phyloP scores from a whole-genome alignment of 2,329 filamentous ascomycete genomes.

The Diaporthe helianthi region DNA sequence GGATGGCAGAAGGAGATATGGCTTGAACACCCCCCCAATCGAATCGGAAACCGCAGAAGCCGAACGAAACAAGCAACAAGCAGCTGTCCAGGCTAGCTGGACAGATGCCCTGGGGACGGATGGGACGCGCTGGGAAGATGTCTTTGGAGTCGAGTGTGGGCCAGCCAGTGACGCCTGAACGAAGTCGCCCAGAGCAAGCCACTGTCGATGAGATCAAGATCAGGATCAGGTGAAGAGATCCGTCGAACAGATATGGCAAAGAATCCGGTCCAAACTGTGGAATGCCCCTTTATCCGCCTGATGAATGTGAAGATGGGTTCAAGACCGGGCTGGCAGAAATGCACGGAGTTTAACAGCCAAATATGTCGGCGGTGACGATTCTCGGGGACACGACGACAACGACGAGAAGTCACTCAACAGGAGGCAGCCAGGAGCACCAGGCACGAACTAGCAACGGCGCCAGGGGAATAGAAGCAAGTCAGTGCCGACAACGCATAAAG shows the following conservation, averaged over 20 bases:
- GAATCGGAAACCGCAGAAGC: constrained; percentile 35
- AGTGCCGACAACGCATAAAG: constrained; percentile 44
- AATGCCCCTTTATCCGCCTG: background rate
- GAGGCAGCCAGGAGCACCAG: constrained; percentile 30
- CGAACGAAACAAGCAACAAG: constrained; percentile 32
- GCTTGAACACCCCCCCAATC: constrained; percentile 36
- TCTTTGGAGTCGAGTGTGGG: constrained; percentile 10
- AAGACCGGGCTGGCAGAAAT: background rate
- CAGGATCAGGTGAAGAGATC: constrained; percentile 20
- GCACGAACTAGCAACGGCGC: constrained; percentile 34
- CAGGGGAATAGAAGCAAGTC: constrained; percentile 38
- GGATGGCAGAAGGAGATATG: constrained; percentile 36
- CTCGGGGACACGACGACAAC: constrained; percentile 10
- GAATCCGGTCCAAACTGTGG: background rate
- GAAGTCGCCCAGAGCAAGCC: constrained; percentile 13
- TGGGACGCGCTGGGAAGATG: constrained; percentile 23
- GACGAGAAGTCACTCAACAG: background rate
- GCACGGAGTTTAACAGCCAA: background rate
- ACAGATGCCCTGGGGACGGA: constrained; percentile 27
- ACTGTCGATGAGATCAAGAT: constrained; percentile 30
- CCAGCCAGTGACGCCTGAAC: constrained; percentile 15
- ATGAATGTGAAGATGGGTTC: background rate
- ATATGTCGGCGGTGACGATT: background rate
- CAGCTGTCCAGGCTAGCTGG: constrained; percentile 18
- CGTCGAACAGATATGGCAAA: background rate